Percentiles rank a stretch among this genome's conserved stretches.
Evolutionary conservation across 2,329 filamentous ascomycete species (phyloP).

Genomic region (Neonectria sp.): DNA sequence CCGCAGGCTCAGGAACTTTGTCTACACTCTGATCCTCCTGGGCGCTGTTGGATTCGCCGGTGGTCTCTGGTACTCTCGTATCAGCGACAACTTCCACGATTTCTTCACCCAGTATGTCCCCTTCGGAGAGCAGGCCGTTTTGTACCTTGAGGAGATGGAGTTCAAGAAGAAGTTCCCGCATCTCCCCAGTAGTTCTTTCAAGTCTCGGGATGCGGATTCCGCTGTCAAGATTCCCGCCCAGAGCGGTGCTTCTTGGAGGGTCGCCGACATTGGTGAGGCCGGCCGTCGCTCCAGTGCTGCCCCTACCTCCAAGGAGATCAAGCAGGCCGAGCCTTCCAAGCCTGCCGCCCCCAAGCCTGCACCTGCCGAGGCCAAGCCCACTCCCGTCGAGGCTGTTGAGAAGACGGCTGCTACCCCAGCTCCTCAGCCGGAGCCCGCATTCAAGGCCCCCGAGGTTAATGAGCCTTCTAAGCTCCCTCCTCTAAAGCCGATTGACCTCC

Average conservation of each 20-base stretch:
- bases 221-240: constrained; percentile 87
- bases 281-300: constrained; percentile 74
- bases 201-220: constrained; percentile 70
- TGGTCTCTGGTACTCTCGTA: constrained; percentile 91
- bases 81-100: constrained; percentile 98
- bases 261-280: constrained; percentile 73
- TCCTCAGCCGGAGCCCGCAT: constrained; percentile 50
- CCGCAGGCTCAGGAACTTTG: constrained; percentile 82
- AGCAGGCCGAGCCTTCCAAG: constrained; percentile 50
- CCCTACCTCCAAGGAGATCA: constrained; percentile 51
- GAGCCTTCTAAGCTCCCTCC: constrained; percentile 76
- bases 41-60: constrained; percentile 86
- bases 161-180: constrained; percentile 87
- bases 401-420: constrained; percentile 49
- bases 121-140: constrained; percentile 92
- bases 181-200: constrained; percentile 61
- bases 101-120: constrained; percentile 98
- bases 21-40: constrained; percentile 83
- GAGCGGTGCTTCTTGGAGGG: constrained; percentile 87
- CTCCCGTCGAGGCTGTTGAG: constrained; percentile 51
- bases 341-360: constrained; percentile 50
- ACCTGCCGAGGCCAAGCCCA: constrained; percentile 39
- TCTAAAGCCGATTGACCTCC: constrained; percentile 81
- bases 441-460: constrained; percentile 74
- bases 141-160: constrained; percentile 95